Conservation (phyloP, 257 asterid species). For the Perilla frutescens region DNA sequence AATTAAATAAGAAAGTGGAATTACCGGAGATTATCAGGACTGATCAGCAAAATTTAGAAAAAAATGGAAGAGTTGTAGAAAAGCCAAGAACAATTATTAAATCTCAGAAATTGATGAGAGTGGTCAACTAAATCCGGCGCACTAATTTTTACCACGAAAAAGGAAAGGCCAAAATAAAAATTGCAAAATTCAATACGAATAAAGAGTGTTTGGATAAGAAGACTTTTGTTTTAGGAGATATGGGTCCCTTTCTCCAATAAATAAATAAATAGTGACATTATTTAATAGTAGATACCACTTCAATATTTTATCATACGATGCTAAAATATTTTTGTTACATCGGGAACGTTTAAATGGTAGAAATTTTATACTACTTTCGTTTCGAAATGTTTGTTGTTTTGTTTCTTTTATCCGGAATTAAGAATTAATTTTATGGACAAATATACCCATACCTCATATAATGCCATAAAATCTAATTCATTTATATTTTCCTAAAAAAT, state of each 20-base stretch:
- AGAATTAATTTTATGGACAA: too few relatives aligned
- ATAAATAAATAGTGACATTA: slow-evolving; percentile 14
- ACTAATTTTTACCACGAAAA: slow-evolving; percentile 3
- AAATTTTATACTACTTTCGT: too few relatives aligned
- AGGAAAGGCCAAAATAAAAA: not conserved
- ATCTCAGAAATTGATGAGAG: slow-evolving; percentile 32
- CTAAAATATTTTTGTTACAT: too few relatives aligned
- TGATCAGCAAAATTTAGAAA: slow-evolving; percentile 1
- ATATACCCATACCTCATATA: too few relatives aligned
- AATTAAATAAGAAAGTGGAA: not conserved
- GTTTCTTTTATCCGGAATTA: too few relatives aligned
- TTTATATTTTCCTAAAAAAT: too few relatives aligned
- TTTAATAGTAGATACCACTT: not conserved
- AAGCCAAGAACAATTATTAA: slow-evolving; percentile 30
- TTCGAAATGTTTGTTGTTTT: too few relatives aligned
- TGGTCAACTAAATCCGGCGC: slow-evolving; percentile 47
- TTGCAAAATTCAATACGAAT: slow-evolving; percentile 15
- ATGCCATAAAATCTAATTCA: too few relatives aligned
- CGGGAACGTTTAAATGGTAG: too few relatives aligned
- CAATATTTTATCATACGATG: too few relatives aligned
- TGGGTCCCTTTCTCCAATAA: not conserved
- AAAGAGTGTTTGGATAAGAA: slow-evolving; percentile 21
- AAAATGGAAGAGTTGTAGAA: slow-evolving; percentile 12
- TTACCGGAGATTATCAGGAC: slow-evolving; percentile 26
- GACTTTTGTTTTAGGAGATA: not conserved